Conservation (phyloP, 2,329 filamentous ascomycete genomes). For the Neopestalotiopsis sp. region DNA sequence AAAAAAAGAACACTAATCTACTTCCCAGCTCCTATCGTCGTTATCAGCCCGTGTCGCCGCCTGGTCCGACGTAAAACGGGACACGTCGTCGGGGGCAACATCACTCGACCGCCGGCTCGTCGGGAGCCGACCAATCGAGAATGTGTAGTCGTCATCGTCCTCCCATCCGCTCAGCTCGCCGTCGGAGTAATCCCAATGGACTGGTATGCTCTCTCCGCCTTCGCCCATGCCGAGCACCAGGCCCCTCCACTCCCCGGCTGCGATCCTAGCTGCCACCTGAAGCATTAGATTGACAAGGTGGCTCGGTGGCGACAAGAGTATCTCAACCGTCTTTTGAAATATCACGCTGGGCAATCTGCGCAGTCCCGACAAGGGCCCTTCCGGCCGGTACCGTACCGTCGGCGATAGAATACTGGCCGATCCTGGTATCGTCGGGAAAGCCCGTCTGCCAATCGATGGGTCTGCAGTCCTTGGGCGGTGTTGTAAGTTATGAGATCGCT, state of each 20-base stretch:
- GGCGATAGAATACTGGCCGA: constrained; percentile 69
- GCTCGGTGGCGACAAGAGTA: constrained; percentile 80
- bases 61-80: neutral
- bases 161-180: constrained; percentile 59
- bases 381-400: constrained; percentile 39
- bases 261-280: constrained; percentile 78
- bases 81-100: constrained; percentile 10
- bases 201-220: constrained; percentile 57
- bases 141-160: constrained; percentile 50
- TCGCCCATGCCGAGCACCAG: constrained; percentile 60
- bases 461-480: constrained; percentile 59
- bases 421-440: constrained; percentile 71
- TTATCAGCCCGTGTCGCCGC: neutral
- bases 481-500: constrained; percentile 46
- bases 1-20: neutral
- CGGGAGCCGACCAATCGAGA: constrained; percentile 22
- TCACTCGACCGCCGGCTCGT: constrained; percentile 24
- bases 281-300: constrained; percentile 81
- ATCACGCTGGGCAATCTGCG: constrained; percentile 66
- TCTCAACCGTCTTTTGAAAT: constrained; percentile 76
- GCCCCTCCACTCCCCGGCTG: constrained; percentile 67
- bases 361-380: constrained; percentile 47
- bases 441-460: constrained; percentile 57
- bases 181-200: constrained; percentile 68
- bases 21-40: neutral